phyloP scores from a whole-genome alignment of 768 basidiomycete species.

The Pholiota conissans region DNA sequence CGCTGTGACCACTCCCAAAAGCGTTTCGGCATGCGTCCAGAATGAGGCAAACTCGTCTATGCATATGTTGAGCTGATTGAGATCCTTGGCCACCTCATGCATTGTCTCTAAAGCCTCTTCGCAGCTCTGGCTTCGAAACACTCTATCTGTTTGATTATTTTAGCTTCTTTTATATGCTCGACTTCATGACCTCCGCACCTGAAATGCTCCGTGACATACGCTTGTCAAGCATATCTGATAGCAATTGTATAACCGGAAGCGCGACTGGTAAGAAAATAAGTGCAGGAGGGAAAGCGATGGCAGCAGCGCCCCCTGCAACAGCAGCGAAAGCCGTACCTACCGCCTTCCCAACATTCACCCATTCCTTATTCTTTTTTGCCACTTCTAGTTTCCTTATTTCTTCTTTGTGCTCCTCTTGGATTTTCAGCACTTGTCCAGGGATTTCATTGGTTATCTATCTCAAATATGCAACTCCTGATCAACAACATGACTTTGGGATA shows the following conservation, averaged over 20 bases:
- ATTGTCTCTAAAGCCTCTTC: background rate
- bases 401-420: background rate
- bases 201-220: background rate
- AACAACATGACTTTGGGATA: background rate
- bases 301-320: conserved; percentile 1
- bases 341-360: background rate
- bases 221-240: background rate
- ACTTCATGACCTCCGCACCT: background rate
- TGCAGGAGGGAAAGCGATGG: conserved; percentile 6
- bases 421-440: background rate
- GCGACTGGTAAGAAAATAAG: conserved; percentile 5
- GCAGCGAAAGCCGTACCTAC: conserved; percentile 1
- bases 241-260: conserved; percentile 4
- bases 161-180: background rate
- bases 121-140: background rate
- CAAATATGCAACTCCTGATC: background rate
- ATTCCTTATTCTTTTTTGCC: background rate
- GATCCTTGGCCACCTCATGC: conserved; percentile 1
- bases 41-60: conserved; percentile 12
- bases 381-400: conserved; percentile 2
- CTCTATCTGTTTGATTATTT: background rate
- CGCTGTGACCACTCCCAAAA: conserved; percentile 6
- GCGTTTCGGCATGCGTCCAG: conserved; percentile 11
- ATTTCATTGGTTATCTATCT: conserved; percentile 2
- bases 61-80: conserved; percentile 7